Evolutionary conservation across 306 rosid species (phyloP), one percentile per base, ranked within the genome.

Genomic region (Luffa aegyptiaca): DNA sequence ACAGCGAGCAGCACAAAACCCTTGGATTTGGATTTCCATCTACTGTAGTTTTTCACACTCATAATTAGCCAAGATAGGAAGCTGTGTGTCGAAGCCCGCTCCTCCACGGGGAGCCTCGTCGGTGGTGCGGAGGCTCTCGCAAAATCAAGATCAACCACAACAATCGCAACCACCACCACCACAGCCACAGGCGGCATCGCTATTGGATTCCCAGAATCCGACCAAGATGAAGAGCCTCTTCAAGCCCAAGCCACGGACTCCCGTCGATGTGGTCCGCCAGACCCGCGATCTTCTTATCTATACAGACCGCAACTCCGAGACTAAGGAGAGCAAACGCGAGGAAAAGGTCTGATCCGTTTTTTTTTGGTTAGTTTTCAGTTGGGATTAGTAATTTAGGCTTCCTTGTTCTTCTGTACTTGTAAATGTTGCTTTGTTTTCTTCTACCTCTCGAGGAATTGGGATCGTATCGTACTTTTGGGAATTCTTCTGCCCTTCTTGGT

Each of bases 241-340:
- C 91, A 95, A 95, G 88, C 86, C 99, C 8, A 95, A 95, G 85
- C 99, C 97, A 10, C 92, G 97, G 5, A 95, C 99, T 0, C 99
- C 99, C 10, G 84, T 69, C 20, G 99, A 93, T 33, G 52, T 91
- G 3, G 99, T 95, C 7, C 97, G 99, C 1, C 97, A 91, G 58
- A 89, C 99, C 26, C 90, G 97, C 70, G 99, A 95, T 86, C 96
- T 93, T 83, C 97, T 95, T 56, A 76, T 87, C 36, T 81, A 79
- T 8, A 81, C 82, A 13, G 93, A 93, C 42, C 88, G 93, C 18
- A 64, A 12, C 62, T 10, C 87, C 11, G 94, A 90, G 49, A 18
- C 88, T 10, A 92, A 96, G 18, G 99, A 95, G 75, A 82, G 75
- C 90, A 95, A 93, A 80, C 96, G 97, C 46, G 99, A 95, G 78